Percentiles rank a stretch among this genome's conserved stretches.
Conservation (phyloP, 2,329 filamentous ascomycete genomes). For the Neodidymelliopsis sp. region DNA sequence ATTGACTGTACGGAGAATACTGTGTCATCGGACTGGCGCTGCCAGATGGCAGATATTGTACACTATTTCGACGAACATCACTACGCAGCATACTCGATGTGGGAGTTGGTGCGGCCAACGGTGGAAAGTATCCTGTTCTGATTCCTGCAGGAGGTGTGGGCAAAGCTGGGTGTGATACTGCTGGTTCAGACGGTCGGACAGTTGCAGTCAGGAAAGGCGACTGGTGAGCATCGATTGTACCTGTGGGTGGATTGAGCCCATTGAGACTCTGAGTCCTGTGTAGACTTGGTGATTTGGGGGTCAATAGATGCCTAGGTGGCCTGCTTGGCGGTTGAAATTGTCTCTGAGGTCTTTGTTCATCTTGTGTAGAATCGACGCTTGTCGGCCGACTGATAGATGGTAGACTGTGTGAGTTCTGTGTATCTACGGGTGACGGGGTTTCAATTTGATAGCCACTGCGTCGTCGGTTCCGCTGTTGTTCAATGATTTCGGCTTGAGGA, state of each 20-base stretch:
- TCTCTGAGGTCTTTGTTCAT: slow-evolving; percentile 31
- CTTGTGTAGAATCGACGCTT: slow-evolving; percentile 44
- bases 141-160: slow-evolving; percentile 55
- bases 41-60: slow-evolving; percentile 52
- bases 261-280: slow-evolving; percentile 61
- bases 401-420: slow-evolving; percentile 43
- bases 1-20: slow-evolving; percentile 50
- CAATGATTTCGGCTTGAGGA: slow-evolving; percentile 48
- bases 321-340: slow-evolving; percentile 37
- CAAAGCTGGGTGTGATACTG: slow-evolving; percentile 55
- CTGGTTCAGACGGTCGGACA: slow-evolving; percentile 53
- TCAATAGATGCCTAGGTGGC: slow-evolving; percentile 60
- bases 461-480: slow-evolving; percentile 43
- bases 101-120: slow-evolving; percentile 42
- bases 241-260: slow-evolving; percentile 52
- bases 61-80: slow-evolving; percentile 38
- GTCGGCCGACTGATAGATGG: slow-evolving; percentile 47
- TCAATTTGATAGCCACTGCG: slow-evolving; percentile 56
- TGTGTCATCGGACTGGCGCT: slow-evolving; percentile 57
- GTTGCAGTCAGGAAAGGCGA: slow-evolving; percentile 57
- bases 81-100: slow-evolving; percentile 34
- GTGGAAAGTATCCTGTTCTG: slow-evolving; percentile 47
- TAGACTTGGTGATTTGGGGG: slow-evolving; percentile 63
- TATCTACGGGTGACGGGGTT: slow-evolving; percentile 49
- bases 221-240: slow-evolving; percentile 58